Base-by-base conservation (phyloP, 345 rosid genomes). In the Brassica rapa region DNA sequence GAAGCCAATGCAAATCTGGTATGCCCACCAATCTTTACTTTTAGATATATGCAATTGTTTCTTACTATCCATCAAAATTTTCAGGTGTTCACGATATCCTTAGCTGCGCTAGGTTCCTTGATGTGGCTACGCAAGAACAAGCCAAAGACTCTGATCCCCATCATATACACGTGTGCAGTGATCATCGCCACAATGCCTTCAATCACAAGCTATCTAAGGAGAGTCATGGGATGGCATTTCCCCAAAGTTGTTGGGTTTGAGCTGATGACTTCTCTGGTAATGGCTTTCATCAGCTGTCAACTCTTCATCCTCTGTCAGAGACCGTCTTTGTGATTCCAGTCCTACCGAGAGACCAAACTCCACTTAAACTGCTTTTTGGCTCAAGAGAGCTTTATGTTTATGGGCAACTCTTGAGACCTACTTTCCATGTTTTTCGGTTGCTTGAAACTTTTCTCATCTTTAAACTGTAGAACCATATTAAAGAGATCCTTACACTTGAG, bases 1-100 rank as follows among this genome's bases (percentile, higher is more conserved):
- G 98, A 94, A 89, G 97, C 98, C 66, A 94, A 94, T 84, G 97
- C 98, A 23, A 91, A 92, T 82, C 82, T 94, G 97, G 98, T 88
- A 85, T 51, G 21, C 12, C 71, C 59, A 57, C 70, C 24, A 6
- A 0, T 71, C 11, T 46, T 19, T 56, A 46, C 59, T 60, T 60
- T 0, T 66, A 5, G 4, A 66, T 11, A 8, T 12, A 32, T 39
- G 49, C 61, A 3, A 49, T 12, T 25, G 60, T 51, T 79, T 49
- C 78, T 74, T 0, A 75, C 76, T 39, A 46, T 55, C 15, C 23
- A 9, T 10, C 2, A 66, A 74, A 60, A 62, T 60, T 63, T 30
- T 78, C 88, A 92, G 98, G 95, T 92, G 80, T 84, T 94, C 68
- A 87, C 92, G 14, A 87, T 94, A 82, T 94, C 98, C 37, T 88